Percentiles rank a stretch among this genome's conserved stretches.
Evolutionary conservation across 176 grass and related monocot genomes (phyloP).

Genomic region (Triticum turgidum): DNA sequence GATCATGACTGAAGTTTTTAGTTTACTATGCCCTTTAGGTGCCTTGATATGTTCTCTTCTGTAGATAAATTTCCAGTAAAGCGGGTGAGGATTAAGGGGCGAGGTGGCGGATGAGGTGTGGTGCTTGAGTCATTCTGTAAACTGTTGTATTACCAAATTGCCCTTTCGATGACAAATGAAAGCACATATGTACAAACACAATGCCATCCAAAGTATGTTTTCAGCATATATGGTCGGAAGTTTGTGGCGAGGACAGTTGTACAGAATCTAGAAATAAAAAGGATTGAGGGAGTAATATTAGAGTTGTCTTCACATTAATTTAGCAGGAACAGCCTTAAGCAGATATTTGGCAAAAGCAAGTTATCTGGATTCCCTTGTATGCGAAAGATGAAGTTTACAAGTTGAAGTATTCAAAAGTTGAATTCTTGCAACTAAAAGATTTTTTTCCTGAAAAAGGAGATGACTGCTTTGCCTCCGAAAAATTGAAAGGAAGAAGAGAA

Average conservation of each 20-base stretch:
- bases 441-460: neutral
- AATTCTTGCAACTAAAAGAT: neutral
- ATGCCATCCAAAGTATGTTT: neutral
- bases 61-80: slow-evolving; percentile 42
- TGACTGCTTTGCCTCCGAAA: neutral
- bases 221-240: no score
- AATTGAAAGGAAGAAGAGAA: neutral
- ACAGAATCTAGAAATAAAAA: neutral
- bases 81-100: neutral
- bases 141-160: slow-evolving; percentile 35
- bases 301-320: neutral
- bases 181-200: slow-evolving; percentile 8
- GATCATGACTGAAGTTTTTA: slow-evolving; percentile 24
- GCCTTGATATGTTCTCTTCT: slow-evolving; percentile 34
- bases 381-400: neutral
- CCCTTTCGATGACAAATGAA: slow-evolving; percentile 42
- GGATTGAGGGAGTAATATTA: neutral
- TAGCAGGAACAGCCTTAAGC: neutral
- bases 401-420: neutral
- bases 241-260: neutral
- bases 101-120: neutral
- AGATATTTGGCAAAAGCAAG: neutral
- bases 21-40: slow-evolving; percentile 23
- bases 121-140: neutral
- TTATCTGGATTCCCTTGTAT: neutral